Conservation (phyloP, 2,329 filamentous ascomycete genomes). For the Stemphylium lycopersici region DNA sequence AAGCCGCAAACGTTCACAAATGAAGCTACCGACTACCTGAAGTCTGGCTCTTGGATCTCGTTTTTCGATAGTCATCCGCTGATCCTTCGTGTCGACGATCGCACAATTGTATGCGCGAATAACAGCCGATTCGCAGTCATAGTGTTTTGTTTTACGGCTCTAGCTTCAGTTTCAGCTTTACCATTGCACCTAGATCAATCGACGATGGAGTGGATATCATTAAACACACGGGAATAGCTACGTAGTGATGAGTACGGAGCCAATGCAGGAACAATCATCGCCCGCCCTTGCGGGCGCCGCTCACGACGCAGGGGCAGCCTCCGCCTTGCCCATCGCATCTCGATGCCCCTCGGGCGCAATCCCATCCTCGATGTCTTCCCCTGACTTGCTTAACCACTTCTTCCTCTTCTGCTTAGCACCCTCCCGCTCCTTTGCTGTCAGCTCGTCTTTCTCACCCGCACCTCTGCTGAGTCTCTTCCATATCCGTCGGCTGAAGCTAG, state of each 20-base stretch:
- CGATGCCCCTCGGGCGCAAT: slow-evolving; percentile 44
- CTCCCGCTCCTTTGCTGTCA: slow-evolving; percentile 24
- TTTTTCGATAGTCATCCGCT: slow-evolving; percentile 7
- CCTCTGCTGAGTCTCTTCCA: slow-evolving; percentile 36
- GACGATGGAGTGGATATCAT: slow-evolving; percentile 8
- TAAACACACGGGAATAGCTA: background rate
- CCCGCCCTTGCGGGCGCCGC: background rate
- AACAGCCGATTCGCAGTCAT: slow-evolving; percentile 1
- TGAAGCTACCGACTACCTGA: slow-evolving; percentile 11
- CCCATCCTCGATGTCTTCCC: slow-evolving; percentile 45
- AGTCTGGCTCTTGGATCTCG: slow-evolving; percentile 19
- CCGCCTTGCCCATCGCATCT: slow-evolving; percentile 17
- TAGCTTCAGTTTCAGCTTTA: background rate
- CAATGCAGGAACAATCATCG: slow-evolving; percentile 20
- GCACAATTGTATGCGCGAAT: slow-evolving; percentile 9
- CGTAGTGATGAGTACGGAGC: background rate
- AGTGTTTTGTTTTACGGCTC: background rate
- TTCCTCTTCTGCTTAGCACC: slow-evolving; percentile 33
- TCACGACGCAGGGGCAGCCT: slow-evolving; percentile 12
- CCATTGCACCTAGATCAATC: slow-evolving; percentile 1
- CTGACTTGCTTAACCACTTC: slow-evolving; percentile 38
- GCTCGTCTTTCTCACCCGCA: slow-evolving; percentile 22
- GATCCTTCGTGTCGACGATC: slow-evolving; percentile 12
- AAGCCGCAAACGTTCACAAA: slow-evolving; percentile 1
- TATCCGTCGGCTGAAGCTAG: slow-evolving; percentile 38